Percentiles rank a stretch among this genome's conserved stretches.
phyloP scores from a whole-genome alignment of 1,139 yeast species.

The Wickerhamomyces sp. region DNA sequence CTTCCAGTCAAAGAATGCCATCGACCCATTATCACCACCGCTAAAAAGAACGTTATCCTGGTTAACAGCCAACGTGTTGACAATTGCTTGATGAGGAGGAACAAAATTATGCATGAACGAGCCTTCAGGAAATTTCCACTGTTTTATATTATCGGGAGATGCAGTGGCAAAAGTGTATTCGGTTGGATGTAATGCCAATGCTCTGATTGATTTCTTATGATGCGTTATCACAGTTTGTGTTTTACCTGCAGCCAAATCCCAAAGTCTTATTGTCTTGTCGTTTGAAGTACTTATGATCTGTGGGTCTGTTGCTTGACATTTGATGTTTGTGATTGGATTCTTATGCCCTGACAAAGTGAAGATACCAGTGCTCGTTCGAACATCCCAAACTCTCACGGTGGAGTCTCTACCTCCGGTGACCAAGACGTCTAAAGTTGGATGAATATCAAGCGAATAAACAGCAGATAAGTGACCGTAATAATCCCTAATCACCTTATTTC shows the following conservation, averaged over 20 bases:
- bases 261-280: conserved; percentile 79
- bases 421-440: conserved; percentile 82
- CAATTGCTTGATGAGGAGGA: conserved; percentile 45
- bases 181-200: conserved; percentile 61
- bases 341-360: conserved; percentile 82
- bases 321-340: conserved; percentile 65
- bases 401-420: conserved; percentile 90
- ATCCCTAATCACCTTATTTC: conserved; percentile 74
- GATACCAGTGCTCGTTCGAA: conserved; percentile 70
- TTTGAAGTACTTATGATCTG: conserved; percentile 79
- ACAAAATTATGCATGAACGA: conserved; percentile 52
- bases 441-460: conserved; percentile 75
- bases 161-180: conserved; percentile 80
- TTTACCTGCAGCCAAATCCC: conserved; percentile 76
- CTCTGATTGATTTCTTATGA: conserved; percentile 78
- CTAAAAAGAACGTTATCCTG: conserved; percentile 67
- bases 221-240: conserved; percentile 64
- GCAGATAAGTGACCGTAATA: conserved; percentile 95
- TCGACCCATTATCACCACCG: conserved; percentile 80
- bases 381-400: conserved; percentile 89
- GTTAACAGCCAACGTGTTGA: conserved; percentile 67
- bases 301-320: conserved; percentile 70
- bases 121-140: conserved; percentile 83
- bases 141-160: conserved; percentile 72
- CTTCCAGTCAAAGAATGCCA: conserved; percentile 75